These are phyloP conservation scores for Blastocrithidia nonstop DNA, from an alignment of 208 protist genomes.

Conservation along the genomic window DNA sequence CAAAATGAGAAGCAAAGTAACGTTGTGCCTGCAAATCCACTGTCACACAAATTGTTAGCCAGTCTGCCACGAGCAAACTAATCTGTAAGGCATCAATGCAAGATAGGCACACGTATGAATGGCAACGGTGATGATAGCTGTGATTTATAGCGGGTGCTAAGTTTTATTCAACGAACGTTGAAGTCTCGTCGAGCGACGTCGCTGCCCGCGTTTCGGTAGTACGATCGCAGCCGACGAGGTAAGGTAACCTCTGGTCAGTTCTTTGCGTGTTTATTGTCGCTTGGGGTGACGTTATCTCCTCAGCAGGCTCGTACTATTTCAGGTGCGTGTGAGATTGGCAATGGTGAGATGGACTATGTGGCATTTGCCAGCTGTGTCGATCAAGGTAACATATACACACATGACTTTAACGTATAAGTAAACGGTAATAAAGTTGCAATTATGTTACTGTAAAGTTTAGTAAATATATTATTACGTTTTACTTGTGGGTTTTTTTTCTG, in stretches of 20 bases:
- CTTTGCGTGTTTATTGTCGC: constrained; percentile 50
- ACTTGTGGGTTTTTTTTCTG: no score
- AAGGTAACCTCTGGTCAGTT: constrained; percentile 78
- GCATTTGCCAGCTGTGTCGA: constrained; percentile 39
- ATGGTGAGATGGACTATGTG: constrained; percentile 58
- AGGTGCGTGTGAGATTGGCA: constrained; percentile 27
- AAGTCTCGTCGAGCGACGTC: constrained; percentile 28
- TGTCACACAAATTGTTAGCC: no score
- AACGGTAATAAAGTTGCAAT: no score
- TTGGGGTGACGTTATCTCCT: constrained; percentile 59
- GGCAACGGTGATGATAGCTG: no score
- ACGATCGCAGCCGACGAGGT: constrained; percentile 55
- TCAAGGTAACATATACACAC: constrained; percentile 16
- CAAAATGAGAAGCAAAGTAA: no score
- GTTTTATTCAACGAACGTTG: constrained; percentile 28
- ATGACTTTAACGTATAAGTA: constrained; percentile 8
- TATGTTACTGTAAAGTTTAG: no score
- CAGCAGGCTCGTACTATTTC: constrained; percentile 30
- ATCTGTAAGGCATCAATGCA: no score
- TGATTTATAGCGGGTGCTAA: no score
- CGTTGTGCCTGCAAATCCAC: no score
- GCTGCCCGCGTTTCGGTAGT: constrained; percentile 60
- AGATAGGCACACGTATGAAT: no score
- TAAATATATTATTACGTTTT: no score
- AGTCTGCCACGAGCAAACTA: no score